Base-by-base conservation (phyloP, 2,329 filamentous ascomycete genomes). In the Diaporthe destruens region DNA sequence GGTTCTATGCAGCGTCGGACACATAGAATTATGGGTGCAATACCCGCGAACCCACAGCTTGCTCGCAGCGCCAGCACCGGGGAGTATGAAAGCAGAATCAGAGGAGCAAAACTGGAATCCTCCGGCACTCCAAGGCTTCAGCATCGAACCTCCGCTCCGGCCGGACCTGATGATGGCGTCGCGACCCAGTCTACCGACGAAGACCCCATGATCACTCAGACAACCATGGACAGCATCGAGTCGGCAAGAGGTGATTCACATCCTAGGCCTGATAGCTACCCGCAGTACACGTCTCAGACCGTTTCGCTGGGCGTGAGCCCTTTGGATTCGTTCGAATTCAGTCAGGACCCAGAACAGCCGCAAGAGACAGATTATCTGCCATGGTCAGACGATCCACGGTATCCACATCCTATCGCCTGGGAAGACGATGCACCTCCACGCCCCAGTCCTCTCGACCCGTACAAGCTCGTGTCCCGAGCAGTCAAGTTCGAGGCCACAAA, bases 321-420 rank as follows among this genome's bases (percentile, higher is more conserved):
- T 1, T 74, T 76, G 3, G 81, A 80, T 74, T 9, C 78, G 78
- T 9, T 81, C 80, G 2, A 81, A 83, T 63, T 80, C 84, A 71
- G 81, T 85, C 39, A 77, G 79, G 11, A 81, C 83, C 6, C 81
- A 82, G 14, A 80, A 81, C 59, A 83, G 89, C 7, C 85, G 88
- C 18, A 63, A 36, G 89, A 91, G 56, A 85, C 83, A 0, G 90
- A 92, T 77, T 92, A 88, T 74, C 82, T 91, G 7, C 87, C 87
- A 0, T 91, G 89, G 88, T 81, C 84, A 0, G 82, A 87, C 25
- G 90, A 92, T 73, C 87, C 87, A 1, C 79, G 84, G 0, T 91
- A 89, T 71, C 86, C 89, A 0, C 84, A 88, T 73, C 85, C 86
- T 0, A 73, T 82, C 9, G 76, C 71, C 34, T 63, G 55, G 69